phyloP scores from a whole-genome alignment of 1,139 yeast genomes.

The Pichia sp. region DNA sequence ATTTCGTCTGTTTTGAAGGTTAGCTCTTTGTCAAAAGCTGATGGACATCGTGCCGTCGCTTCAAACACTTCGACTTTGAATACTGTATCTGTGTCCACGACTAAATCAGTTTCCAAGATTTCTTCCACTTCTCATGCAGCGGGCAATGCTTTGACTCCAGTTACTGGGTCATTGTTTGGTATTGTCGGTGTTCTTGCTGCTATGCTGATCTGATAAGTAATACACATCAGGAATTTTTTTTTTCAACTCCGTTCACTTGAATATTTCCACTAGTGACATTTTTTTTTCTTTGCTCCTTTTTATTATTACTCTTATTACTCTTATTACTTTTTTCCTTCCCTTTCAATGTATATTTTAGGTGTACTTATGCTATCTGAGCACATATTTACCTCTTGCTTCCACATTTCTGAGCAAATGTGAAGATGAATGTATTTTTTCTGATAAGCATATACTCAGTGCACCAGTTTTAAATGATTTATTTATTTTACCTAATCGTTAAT shows the following conservation, averaged over 20 bases:
- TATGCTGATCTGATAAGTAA: slow-evolving; percentile 40
- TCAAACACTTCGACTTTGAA: slow-evolving; percentile 26
- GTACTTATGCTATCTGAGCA: background rate
- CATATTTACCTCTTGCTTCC: background rate
- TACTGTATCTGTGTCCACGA: slow-evolving; percentile 29
- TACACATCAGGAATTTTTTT: background rate
- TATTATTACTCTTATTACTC: background rate
- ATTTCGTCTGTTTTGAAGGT: slow-evolving; percentile 18
- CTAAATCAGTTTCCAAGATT: slow-evolving; percentile 26
- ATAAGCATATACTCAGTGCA: too few relatives aligned
- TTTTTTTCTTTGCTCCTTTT: background rate
- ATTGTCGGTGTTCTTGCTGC: slow-evolving; percentile 49
- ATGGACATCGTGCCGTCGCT: slow-evolving; percentile 34
- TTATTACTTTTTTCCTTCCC: background rate
- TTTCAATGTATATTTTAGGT: slow-evolving; percentile 1
- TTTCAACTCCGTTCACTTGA: background rate
- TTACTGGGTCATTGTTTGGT: slow-evolving; percentile 45
- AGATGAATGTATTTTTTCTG: too few relatives aligned
- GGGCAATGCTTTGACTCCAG: slow-evolving; percentile 36
- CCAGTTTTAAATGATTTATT: too few relatives aligned
- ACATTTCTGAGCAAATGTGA: background rate
- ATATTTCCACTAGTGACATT: background rate
- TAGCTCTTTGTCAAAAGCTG: slow-evolving; percentile 20
- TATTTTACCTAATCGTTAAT: too few relatives aligned
- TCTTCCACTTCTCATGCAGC: slow-evolving; percentile 23